phyloP scores from a whole-genome alignment of 2,329 filamentous ascomycete genomes.

The Fusarium verticillioides region DNA sequence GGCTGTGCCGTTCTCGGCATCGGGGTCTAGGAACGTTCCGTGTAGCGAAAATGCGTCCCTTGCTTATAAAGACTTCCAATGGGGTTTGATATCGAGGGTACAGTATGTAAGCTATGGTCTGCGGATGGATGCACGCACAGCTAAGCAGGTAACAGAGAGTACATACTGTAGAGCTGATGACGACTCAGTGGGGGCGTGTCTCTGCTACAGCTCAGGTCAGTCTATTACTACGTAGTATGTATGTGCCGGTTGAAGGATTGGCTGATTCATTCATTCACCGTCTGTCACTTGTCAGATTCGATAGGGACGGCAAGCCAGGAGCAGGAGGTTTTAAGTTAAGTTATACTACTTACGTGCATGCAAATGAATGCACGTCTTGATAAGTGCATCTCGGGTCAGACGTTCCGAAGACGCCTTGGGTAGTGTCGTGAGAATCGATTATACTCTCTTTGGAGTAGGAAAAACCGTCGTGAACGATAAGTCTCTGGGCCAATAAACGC shows the following conservation, averaged over 20 bases:
- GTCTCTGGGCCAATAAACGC: background rate
- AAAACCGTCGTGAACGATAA: background rate
- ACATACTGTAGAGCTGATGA: background rate
- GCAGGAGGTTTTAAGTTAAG: background rate
- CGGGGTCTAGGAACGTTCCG: constrained; percentile 8
- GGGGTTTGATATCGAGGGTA: background rate
- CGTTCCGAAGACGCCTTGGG: background rate
- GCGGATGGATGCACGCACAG: background rate
- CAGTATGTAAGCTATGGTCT: background rate
- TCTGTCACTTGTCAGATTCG: constrained; percentile 29
- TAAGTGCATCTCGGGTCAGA: constrained; percentile 1
- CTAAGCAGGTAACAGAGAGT: background rate
- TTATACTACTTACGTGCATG: constrained; percentile 14
- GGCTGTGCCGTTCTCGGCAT: background rate
- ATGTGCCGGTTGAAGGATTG: background rate
- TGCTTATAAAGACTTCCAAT: constrained; percentile 6
- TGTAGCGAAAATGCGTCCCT: constrained; percentile 1
- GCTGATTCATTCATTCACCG: background rate
- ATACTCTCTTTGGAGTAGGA: background rate
- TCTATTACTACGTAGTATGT: background rate
- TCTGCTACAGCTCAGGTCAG: constrained; percentile 4
- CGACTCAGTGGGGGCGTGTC: constrained; percentile 13
- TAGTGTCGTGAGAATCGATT: background rate
- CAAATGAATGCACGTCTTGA: background rate
- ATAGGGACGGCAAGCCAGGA: background rate